A percentile compares a stretch with the other conserved stretches of the same genome.
Evolutionary conservation across 768 basidiomycete species (phyloP).

Genomic region (Hygrophoropsis aurantiaca): DNA sequence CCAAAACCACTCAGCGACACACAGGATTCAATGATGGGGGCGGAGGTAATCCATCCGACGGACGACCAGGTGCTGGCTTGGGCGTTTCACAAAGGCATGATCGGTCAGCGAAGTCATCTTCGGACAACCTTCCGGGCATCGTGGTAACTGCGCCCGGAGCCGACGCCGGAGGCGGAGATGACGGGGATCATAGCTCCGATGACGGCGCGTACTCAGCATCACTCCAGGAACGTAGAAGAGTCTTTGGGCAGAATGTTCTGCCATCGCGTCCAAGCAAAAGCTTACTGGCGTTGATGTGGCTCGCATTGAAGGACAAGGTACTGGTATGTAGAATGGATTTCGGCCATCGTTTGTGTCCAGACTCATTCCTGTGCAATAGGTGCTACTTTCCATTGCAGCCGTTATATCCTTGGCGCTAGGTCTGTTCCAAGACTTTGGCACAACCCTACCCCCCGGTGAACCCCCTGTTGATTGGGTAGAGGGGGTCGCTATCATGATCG

Average conservation of each 20-base stretch:
- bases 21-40: not conserved
- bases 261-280: slow-evolving; percentile 70
- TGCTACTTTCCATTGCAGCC: slow-evolving; percentile 89
- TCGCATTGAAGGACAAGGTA: slow-evolving; percentile 88
- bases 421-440: slow-evolving; percentile 90
- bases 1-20: slow-evolving; percentile 10
- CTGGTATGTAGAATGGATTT: slow-evolving; percentile 49
- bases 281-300: slow-evolving; percentile 77
- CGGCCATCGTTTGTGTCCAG: slow-evolving; percentile 3
- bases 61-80: slow-evolving; percentile 25
- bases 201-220: slow-evolving; percentile 32
- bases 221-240: slow-evolving; percentile 57
- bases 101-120: slow-evolving; percentile 7
- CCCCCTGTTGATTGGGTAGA: slow-evolving; percentile 97
- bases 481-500: slow-evolving; percentile 80
- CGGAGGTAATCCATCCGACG: slow-evolving; percentile 7
- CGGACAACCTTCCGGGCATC: slow-evolving; percentile 18
- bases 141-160: slow-evolving; percentile 16
- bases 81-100: slow-evolving; percentile 35
- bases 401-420: slow-evolving; percentile 92
- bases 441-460: slow-evolving; percentile 50
- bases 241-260: slow-evolving; percentile 77
- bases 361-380: slow-evolving; percentile 39
- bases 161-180: slow-evolving; percentile 15
- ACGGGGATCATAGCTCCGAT: slow-evolving; percentile 11